These are phyloP conservation scores for Cronartium ribicola DNA, from an alignment of 1,284 basidiomycete species.

Conservation along the genomic window DNA sequence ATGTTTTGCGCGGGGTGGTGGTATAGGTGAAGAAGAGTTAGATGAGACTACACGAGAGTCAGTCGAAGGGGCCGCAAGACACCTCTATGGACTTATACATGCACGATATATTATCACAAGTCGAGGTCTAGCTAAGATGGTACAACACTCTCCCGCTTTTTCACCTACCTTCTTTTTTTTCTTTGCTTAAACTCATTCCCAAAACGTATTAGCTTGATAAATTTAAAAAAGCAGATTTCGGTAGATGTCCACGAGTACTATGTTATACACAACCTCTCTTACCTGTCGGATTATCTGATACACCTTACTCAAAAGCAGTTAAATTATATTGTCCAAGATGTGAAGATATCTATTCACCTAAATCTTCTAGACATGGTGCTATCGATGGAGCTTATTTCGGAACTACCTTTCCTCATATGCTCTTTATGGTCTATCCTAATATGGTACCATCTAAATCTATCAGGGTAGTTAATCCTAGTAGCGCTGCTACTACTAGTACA, in stretches of 20 bases:
- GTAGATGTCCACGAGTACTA: constrained; percentile 87
- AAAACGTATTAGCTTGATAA: constrained; percentile 60
- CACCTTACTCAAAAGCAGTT: constrained; percentile 91
- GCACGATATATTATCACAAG: constrained; percentile 43
- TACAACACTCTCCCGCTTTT: constrained; percentile 31
- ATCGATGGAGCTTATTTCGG: constrained; percentile 97
- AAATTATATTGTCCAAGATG: constrained; percentile 94
- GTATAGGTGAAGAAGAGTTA: constrained; percentile 54
- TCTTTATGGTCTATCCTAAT: constrained; percentile 89
- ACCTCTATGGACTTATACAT: constrained; percentile 55
- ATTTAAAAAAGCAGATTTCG: constrained; percentile 93
- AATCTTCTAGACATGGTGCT: constrained; percentile 84
- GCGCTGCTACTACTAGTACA: constrained; percentile 53
- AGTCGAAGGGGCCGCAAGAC: constrained; percentile 80
- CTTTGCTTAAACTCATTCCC: background rate
- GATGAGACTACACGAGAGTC: constrained; percentile 56
- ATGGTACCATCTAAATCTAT: constrained; percentile 77
- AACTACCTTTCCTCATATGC: constrained; percentile 85
- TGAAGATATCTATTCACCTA: constrained; percentile 93
- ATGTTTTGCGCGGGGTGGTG: constrained; percentile 46
- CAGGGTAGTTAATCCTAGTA: constrained; percentile 50
- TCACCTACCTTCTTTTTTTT: background rate
- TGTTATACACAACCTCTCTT: constrained; percentile 87
- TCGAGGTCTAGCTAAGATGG: constrained; percentile 29
- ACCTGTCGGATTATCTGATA: constrained; percentile 88